Percentiles rank a stretch among this genome's conserved stretches.
phyloP scores from a whole-genome alignment of 2,329 filamentous ascomycete species.

The Neofusicoccum parvum region DNA sequence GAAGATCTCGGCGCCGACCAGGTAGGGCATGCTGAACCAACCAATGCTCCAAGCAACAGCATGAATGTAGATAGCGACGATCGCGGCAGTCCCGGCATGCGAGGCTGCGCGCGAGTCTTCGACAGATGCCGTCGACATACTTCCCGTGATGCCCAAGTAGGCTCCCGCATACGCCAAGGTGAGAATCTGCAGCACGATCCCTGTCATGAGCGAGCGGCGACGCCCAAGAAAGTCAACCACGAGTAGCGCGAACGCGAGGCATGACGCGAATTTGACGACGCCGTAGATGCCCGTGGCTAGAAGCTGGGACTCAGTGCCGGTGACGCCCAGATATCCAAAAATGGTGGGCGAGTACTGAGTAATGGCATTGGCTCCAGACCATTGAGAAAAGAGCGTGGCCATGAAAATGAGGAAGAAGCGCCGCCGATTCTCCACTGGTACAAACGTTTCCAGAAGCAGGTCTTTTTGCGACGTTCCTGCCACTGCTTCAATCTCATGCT shows the following conservation, averaged over 20 bases:
- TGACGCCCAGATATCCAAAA: conserved; percentile 25
- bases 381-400: conserved; percentile 22
- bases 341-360: conserved; percentile 25
- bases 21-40: conserved; percentile 50
- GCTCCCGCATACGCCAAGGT: conserved; percentile 27
- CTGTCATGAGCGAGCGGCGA: conserved; percentile 38
- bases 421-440: too few species aligned
- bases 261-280: conserved; percentile 25
- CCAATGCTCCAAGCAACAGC: conserved; percentile 52
- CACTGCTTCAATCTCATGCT: too few species aligned
- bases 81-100: conserved; percentile 35
- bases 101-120: conserved; percentile 34
- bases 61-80: conserved; percentile 48
- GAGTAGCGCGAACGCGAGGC: conserved; percentile 36
- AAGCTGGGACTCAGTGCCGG: conserved; percentile 23
- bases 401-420: too few species aligned
- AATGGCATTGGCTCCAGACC: conserved; percentile 26
- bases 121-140: conserved; percentile 32
- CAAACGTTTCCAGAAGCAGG: too few species aligned
- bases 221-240: conserved; percentile 28
- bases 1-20: conserved; percentile 51
- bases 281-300: conserved; percentile 25
- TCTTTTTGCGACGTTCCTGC: too few species aligned
- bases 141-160: not conserved
- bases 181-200: conserved; percentile 33